These are phyloP conservation scores for Cryptococcus neoformans DNA, from an alignment of 1,284 basidiomycete species.

Conservation along the genomic window DNA sequence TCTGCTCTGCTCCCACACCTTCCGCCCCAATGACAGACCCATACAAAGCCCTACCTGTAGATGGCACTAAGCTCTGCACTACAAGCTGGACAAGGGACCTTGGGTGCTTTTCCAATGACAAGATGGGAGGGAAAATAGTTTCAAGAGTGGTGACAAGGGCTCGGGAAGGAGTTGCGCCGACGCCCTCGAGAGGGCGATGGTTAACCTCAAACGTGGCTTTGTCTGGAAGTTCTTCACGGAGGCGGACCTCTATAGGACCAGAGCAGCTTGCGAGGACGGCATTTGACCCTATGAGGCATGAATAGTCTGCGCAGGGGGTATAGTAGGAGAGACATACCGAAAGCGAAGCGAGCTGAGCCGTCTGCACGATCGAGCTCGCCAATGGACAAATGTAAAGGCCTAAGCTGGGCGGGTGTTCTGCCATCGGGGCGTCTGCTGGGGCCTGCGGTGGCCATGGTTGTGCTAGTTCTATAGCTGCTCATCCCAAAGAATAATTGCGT, in stretches of 20 bases:
- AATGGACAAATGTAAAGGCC: constrained; percentile 24
- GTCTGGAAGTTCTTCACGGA: constrained; percentile 55
- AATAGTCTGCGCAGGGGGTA: too few relatives aligned
- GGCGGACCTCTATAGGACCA: constrained; percentile 55
- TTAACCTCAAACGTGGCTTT: constrained; percentile 54
- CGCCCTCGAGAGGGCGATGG: constrained; percentile 52
- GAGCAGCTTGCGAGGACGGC: constrained; percentile 50
- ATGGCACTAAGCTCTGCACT: constrained; percentile 56
- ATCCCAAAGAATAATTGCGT: neutral
- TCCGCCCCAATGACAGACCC: constrained; percentile 2
- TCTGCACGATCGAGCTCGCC: constrained; percentile 44
- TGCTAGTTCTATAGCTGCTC: neutral
- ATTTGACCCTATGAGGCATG: constrained; percentile 36
- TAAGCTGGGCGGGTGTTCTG: constrained; percentile 17
- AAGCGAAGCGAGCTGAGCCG: constrained; percentile 44
- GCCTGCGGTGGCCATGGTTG: constrained; percentile 7
- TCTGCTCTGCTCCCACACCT: neutral
- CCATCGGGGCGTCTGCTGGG: constrained; percentile 20
- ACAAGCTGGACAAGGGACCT: constrained; percentile 62
- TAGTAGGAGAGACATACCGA: constrained; percentile 31
- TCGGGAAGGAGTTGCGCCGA: constrained; percentile 48
- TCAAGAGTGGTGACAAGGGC: constrained; percentile 42
- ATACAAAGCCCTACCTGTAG: constrained; percentile 2
- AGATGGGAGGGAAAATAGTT: constrained; percentile 45
- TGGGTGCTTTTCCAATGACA: constrained; percentile 53